These are phyloP conservation scores for Glycine latifolia DNA, from an alignment of 306 rosid genomes.

Conservation along the genomic window DNA sequence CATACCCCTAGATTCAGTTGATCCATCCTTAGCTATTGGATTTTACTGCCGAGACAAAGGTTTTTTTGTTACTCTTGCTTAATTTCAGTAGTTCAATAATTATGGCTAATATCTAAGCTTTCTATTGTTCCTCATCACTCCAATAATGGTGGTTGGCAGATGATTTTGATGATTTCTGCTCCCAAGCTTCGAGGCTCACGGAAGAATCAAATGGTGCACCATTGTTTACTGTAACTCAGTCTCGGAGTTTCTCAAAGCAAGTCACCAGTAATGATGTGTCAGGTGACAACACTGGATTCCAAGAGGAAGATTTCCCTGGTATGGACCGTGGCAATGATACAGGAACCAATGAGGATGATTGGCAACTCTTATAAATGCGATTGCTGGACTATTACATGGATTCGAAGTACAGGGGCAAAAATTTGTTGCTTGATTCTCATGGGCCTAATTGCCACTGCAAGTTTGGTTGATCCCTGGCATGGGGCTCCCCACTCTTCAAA, in stretches of 20 bases:
- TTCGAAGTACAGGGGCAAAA: slow-evolving; percentile 15
- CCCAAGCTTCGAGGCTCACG: slow-evolving; percentile 79
- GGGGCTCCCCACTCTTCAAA: slow-evolving; percentile 24
- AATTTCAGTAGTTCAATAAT: slow-evolving; percentile 21
- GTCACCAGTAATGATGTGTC: slow-evolving; percentile 49
- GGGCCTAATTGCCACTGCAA: slow-evolving; percentile 33
- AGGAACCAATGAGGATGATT: slow-evolving; percentile 76
- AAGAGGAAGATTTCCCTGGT: slow-evolving; percentile 52
- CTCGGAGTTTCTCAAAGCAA: slow-evolving; percentile 57
- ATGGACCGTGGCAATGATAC: slow-evolving; percentile 48
- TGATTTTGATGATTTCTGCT: slow-evolving; percentile 90
- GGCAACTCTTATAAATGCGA: slow-evolving; percentile 78
- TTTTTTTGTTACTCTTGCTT: slow-evolving; percentile 46
- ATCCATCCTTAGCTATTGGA: slow-evolving; percentile 96
- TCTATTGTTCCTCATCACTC: slow-evolving; percentile 31
- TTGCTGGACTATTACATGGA: slow-evolving; percentile 7
- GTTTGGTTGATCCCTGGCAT: slow-evolving; percentile 39
- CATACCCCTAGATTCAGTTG: slow-evolving; percentile 79
- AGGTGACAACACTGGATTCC: slow-evolving; percentile 47
- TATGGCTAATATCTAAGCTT: slow-evolving; percentile 27
- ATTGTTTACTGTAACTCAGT: slow-evolving; percentile 77
- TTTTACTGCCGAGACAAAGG: slow-evolving; percentile 96
- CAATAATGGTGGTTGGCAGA: slow-evolving; percentile 55
- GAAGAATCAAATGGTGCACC: slow-evolving; percentile 94
- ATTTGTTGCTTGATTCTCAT: slow-evolving; percentile 39